Conservation (phyloP, 176 grass and related monocot genomes). For the Carex cristatella region DNA sequence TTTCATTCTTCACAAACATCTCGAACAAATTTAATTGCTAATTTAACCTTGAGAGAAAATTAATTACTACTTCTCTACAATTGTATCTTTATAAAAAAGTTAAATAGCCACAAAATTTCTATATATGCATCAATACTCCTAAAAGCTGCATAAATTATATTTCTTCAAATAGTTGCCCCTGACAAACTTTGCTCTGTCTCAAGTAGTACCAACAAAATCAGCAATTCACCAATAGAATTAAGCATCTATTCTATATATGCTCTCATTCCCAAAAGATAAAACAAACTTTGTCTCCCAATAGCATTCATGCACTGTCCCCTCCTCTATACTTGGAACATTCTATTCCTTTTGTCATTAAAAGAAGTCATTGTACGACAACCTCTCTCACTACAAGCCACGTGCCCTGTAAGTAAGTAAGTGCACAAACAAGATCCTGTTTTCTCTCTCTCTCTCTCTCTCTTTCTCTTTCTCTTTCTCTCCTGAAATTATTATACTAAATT, state of each 20-base stretch:
- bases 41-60: not conserved
- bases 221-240: not conserved
- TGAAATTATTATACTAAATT: constrained; percentile 19
- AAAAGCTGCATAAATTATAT: not conserved
- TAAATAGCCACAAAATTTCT: not conserved
- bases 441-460: not conserved
- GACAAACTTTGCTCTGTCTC: not conserved
- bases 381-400: not conserved
- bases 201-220: not conserved
- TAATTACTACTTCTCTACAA: not conserved
- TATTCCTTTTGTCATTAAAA: constrained; percentile 22
- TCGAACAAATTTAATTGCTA: not conserved
- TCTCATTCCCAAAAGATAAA: constrained; percentile 15
- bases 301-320: constrained; percentile 8
- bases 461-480: not conserved
- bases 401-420: not conserved
- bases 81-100: not conserved
- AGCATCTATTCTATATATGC: constrained; percentile 2
- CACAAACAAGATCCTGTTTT: not conserved
- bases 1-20: too few relatives aligned
- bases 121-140: not conserved
- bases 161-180: not conserved
- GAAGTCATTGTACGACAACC: not conserved
- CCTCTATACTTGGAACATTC: constrained; percentile 19
- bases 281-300: constrained; percentile 13